These are phyloP conservation scores for Penicillium antarcticum DNA, from an alignment of 495 filamentous ascomycete genomes.

Conservation along the genomic window DNA sequence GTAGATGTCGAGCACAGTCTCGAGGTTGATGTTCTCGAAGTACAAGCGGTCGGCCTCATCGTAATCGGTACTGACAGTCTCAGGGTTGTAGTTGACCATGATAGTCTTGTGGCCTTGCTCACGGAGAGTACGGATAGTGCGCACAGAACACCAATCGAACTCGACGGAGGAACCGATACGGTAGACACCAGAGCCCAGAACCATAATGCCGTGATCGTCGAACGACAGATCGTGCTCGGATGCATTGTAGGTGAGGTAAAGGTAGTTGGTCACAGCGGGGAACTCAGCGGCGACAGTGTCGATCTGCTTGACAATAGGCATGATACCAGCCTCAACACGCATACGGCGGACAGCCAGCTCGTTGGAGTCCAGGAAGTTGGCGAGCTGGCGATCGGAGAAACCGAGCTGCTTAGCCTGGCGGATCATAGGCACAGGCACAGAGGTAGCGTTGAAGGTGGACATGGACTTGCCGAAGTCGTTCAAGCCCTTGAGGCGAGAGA, in stretches of 20 bases:
- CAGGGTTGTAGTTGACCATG: slow-evolving; percentile 97
- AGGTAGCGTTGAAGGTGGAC: slow-evolving; percentile 64
- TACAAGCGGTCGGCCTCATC: slow-evolving; percentile 95
- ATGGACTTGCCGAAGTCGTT: slow-evolving; percentile 83
- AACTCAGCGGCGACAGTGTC: slow-evolving; percentile 98
- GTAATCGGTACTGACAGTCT: slow-evolving; percentile 93
- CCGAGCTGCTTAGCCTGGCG: slow-evolving; percentile 87
- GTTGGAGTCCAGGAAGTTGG: slow-evolving; percentile 89
- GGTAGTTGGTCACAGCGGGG: slow-evolving; percentile 91
- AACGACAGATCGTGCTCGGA: slow-evolving; percentile 82
- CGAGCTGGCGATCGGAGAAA: slow-evolving; percentile 90
- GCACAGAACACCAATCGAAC: slow-evolving; percentile 99
- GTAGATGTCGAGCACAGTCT: slow-evolving; percentile 94
- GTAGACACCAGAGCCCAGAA: slow-evolving; percentile 95
- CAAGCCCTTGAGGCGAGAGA: slow-evolving; percentile 82
- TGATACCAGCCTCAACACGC: slow-evolving; percentile 79
- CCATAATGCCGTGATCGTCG: slow-evolving; percentile 89
- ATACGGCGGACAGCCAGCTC: slow-evolving; percentile 81
- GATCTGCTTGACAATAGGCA: slow-evolving; percentile 92
- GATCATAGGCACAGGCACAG: slow-evolving; percentile 62
- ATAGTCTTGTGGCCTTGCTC: slow-evolving; percentile 89
- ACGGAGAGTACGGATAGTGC: slow-evolving; percentile 88
- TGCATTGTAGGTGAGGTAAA: slow-evolving; percentile 95
- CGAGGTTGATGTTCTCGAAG: slow-evolving; percentile 96
- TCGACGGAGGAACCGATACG: slow-evolving; percentile 96